These are phyloP conservation scores for Margaritispora aquatica DNA, from an alignment of 495 filamentous ascomycete species.

Conservation along the genomic window DNA sequence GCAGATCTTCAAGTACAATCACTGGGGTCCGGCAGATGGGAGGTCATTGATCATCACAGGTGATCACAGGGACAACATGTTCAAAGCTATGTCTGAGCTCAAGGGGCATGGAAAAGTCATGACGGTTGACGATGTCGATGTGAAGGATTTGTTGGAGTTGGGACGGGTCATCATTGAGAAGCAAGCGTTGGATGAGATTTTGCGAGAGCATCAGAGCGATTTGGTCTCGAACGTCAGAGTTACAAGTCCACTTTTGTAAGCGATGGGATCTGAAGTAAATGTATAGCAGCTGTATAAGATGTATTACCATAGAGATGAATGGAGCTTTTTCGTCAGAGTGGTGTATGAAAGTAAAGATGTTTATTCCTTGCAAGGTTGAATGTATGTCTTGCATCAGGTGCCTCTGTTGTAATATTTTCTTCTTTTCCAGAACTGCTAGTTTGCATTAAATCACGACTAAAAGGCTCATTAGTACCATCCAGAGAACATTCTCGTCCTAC, in stretches of 20 bases:
- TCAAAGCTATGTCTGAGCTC: conserved; percentile 49
- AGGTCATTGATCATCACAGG: conserved; percentile 75
- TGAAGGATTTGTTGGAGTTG: conserved; percentile 85
- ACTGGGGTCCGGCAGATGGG: conserved; percentile 64
- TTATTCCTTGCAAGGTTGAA: no score
- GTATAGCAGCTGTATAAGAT: not conserved
- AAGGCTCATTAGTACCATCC: no score
- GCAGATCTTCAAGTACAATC: conserved; percentile 60
- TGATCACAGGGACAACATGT: conserved; percentile 45
- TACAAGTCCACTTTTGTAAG: conserved; percentile 13
- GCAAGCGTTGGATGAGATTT: conserved; percentile 66
- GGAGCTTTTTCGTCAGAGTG: not conserved
- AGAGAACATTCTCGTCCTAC: no score
- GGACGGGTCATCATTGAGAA: conserved; percentile 83
- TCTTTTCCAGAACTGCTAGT: no score
- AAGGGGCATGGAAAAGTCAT: conserved; percentile 62
- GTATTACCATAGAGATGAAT: not conserved
- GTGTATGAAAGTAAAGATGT: not conserved
- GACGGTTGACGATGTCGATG: conserved; percentile 71
- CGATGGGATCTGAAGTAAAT: no score
- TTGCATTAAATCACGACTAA: no score
- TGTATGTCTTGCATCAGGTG: no score
- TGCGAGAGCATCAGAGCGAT: conserved; percentile 72
- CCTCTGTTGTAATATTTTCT: no score
- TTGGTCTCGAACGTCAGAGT: conserved; percentile 38